A percentile compares a stretch with the other conserved stretches of the same genome.
These are phyloP conservation scores for Takashimella tepidaria DNA, from an alignment of 1,284 basidiomycete species.

Conservation along the genomic window DNA sequence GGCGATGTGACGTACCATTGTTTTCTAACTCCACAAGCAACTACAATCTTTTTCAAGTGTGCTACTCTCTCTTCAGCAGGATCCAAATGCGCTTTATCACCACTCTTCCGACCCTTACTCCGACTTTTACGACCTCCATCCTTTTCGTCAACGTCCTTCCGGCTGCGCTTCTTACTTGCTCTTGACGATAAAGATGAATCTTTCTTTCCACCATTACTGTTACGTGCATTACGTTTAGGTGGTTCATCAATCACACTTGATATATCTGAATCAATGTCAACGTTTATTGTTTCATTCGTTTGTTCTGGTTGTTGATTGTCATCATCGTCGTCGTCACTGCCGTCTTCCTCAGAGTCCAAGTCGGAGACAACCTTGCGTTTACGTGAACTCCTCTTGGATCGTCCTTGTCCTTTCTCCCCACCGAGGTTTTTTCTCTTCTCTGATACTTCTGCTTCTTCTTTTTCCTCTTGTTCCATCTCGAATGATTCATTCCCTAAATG, in stretches of 20 bases:
- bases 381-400: too few relatives aligned
- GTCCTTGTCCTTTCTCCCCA: too few relatives aligned
- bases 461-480: too few relatives aligned
- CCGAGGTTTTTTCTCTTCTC: too few relatives aligned
- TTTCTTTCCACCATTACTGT: neutral
- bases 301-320: constrained; percentile 43
- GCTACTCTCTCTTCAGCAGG: constrained; percentile 37
- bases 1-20: constrained; percentile 55
- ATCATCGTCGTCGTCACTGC: constrained; percentile 15
- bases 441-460: too few relatives aligned
- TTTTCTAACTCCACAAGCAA: constrained; percentile 74
- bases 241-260: constrained; percentile 18
- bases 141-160: neutral
- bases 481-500: too few relatives aligned
- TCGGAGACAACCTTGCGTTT: too few relatives aligned
- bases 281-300: constrained; percentile 46
- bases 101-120: neutral
- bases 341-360: neutral
- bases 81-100: constrained; percentile 30
- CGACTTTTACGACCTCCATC: neutral
- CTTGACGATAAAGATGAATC: neutral
- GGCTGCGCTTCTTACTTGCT: neutral
- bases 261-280: constrained; percentile 6
- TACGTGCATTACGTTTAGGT: constrained; percentile 1
- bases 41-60: constrained; percentile 53